Evolutionary conservation across 2,329 filamentous ascomycete species (phyloP).

Genomic region (Periconia macrospinosa): DNA sequence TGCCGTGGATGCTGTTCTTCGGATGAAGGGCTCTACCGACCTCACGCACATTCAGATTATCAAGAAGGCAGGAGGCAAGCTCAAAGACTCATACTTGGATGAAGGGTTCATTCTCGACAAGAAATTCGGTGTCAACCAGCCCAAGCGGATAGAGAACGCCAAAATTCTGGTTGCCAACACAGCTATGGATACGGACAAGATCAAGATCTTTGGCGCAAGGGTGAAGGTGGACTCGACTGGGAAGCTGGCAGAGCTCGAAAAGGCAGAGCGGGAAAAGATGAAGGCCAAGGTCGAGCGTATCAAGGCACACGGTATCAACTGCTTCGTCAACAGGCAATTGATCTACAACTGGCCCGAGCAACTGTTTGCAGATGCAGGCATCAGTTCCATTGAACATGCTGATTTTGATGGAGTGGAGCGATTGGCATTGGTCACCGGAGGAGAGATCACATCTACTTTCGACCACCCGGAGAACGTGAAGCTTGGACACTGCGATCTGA

Average conservation of each 20-base stretch:
- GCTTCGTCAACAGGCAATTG: conserved; percentile 98
- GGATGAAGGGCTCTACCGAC: conserved; percentile 87
- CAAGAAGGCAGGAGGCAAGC: conserved; percentile 97
- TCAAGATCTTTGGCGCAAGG: conserved; percentile 97
- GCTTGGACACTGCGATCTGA: conserved; percentile 90
- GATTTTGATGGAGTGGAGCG: conserved; percentile 98
- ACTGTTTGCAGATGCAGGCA: conserved; percentile 95
- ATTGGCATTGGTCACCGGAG: conserved; percentile 90
- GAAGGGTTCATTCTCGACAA: conserved; percentile 99
- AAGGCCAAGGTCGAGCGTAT: conserved; percentile 98
- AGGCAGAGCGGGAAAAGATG: conserved; percentile 99
- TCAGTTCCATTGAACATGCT: conserved; percentile 97
- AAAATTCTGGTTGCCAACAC: conserved; percentile 99
- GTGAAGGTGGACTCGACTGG: conserved; percentile 96
- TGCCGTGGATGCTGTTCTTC: conserved; percentile 86
- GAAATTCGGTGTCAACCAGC: conserved; percentile 98
- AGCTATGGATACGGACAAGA: conserved; percentile 99
- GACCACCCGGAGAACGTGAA: conserved; percentile 98
- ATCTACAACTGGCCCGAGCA: conserved; percentile 99
- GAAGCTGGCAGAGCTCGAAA: conserved; percentile 97
- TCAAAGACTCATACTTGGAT: conserved; percentile 95
- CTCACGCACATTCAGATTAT: conserved; percentile 99
- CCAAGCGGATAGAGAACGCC: conserved; percentile 94
- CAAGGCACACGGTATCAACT: conserved; percentile 98
- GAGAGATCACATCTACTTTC: conserved; percentile 96